phyloP scores from a whole-genome alignment of 306 rosid species.

The Medicago ruthenica region DNA sequence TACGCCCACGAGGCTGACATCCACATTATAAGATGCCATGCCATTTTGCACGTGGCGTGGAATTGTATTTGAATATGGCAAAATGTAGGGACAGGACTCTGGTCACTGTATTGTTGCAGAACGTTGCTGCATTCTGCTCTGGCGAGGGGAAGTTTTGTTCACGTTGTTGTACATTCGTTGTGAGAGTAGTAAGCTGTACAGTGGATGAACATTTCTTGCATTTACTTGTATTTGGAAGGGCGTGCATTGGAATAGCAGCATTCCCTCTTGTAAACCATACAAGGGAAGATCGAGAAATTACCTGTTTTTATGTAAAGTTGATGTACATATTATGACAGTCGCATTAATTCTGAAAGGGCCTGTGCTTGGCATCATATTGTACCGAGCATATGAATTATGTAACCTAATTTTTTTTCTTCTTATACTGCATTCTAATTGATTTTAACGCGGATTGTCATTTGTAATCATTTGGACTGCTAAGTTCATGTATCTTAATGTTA shows the following conservation, averaged over 20 bases:
- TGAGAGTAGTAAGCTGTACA: constrained; percentile 73
- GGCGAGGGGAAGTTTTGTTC: constrained; percentile 57
- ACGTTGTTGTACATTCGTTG: constrained; percentile 69
- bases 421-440: constrained; percentile 7
- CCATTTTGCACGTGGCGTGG: constrained; percentile 43
- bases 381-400: constrained; percentile 43
- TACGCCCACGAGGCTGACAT: constrained; percentile 44
- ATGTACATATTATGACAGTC: constrained; percentile 55
- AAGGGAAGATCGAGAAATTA: constrained; percentile 48
- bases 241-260: constrained; percentile 46
- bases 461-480: constrained; percentile 20
- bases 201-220: constrained; percentile 67
- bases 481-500: constrained; percentile 7
- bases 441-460: constrained; percentile 10
- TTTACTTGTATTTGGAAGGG: constrained; percentile 58
- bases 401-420: constrained; percentile 5
- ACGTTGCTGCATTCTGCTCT: constrained; percentile 45
- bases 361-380: constrained; percentile 39
- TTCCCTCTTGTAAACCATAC: constrained; percentile 57
- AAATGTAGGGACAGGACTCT: constrained; percentile 45
- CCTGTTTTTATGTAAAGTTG: constrained; percentile 62
- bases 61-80: constrained; percentile 31
- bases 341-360: constrained; percentile 42
- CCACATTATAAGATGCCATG: constrained; percentile 40
- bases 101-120: constrained; percentile 42